Base-by-base conservation (phyloP, 2,329 filamentous ascomycete genomes). In the Tolypocladium nubicola region DNA sequence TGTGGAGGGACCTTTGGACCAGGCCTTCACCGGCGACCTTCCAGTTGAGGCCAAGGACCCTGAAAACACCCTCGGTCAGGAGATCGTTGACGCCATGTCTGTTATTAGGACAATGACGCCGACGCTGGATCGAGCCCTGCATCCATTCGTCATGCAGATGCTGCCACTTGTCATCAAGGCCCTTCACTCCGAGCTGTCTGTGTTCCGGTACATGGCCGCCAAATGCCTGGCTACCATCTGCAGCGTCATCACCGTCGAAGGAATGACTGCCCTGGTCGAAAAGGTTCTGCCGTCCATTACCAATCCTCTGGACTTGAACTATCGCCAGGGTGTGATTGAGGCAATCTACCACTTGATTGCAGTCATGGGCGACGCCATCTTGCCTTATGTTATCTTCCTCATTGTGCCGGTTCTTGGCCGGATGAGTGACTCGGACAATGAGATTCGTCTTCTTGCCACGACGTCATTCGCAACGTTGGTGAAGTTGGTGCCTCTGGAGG, bases 391-490 rank as follows among this genome's bases (percentile, higher is more conserved):
- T 61, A 97, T 99, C 66, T 99, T 99, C 83, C 83, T 99, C 62
- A 95, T 99, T 59, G 95, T 97, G 14, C 94, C 94, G 16, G 94
- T 99, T 4, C 81, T 99, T 54, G 94, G 94, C 56, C 87, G 94
- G 50, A 99, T 99, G 94, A 97, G 94, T 68, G 94, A 99, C 70
- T 96, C 93, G 0, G 93, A 99, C 69, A 93, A 95, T 62, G 94
- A 97, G 68, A 89, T 99, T 56, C 87, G 94, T 56, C 81, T 97
- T 8, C 88, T 99, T 57, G 91, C 94, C 4, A 99, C 94, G 0
- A 99, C 94, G 0, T 95, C 94, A 1, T 99, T 99, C 68, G 94
- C 94, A 2, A 97, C 94, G 0, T 78, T 99, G 9, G 94, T 99
- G 63, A 99, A 99, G 74, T 83, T 99, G 54, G 94, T 99, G 55